Base-by-base conservation (phyloP, 31 red algal genomes). In the Asparagopsis taxiformis region DNA sequence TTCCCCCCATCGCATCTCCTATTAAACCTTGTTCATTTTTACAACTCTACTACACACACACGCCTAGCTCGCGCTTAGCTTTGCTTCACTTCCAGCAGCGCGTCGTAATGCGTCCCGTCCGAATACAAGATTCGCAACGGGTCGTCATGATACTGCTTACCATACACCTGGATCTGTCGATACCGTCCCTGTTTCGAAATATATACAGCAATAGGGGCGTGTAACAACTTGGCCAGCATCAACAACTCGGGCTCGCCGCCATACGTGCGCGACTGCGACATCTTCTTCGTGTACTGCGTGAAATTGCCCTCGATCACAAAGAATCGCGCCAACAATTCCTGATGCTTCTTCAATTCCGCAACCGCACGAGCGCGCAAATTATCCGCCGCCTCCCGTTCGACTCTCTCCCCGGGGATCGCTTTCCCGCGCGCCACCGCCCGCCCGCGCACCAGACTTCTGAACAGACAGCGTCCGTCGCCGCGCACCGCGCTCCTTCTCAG, bases 241-340 rank as follows among this genome's bases (percentile, higher is more conserved):
- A 95, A 62, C 17, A 95, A 74, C 49, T 95, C 91, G 26, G 91
- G 91, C 74, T 95, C 91, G 29, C 91, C 91, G 7, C 85, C 91
- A 58, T 80, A 95, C 35, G 74, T 83, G 25, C 37, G 55, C 16
- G 84, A 65, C 3, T 78, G 29, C 3, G 74, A 56, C 78, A 95
- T 95, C 38, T 53, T 62, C 37, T 56, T 8, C 34, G 65, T 63
- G 60, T 95, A 95, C 10, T 52, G 69, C 5, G 38, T 55, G 68
- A 95, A 89, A 13, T 90, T 59, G 21, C 63, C 84, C 35, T 95
- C 91, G 41, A 95, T 75, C n/a, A 95, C 91, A 49, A 66, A 95
- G 55, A 83, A 95, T 26, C 59, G 55, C 5, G 72, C 52, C 24
- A 95, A 74, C 72, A 95, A 77, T 55, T 82, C 69, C 4, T 71